Percentiles rank a stretch among this genome's conserved stretches.
Conservation (phyloP, 441 rosid genomes). For the Gossypium aridum region DNA sequence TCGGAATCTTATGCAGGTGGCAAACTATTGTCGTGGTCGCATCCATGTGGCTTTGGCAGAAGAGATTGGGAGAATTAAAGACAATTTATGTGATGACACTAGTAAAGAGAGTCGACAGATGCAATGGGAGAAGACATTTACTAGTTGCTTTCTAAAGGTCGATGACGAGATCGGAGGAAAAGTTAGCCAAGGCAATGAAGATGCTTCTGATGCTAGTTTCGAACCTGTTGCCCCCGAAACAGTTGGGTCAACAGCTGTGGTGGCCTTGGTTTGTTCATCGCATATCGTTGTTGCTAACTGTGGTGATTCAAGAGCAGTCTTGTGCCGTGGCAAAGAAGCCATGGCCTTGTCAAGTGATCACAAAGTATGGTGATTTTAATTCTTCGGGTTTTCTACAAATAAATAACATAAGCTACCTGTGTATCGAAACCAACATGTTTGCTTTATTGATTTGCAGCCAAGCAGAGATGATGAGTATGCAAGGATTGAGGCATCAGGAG, state of each 20-base stretch:
- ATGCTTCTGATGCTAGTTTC: slow-evolving; percentile 22
- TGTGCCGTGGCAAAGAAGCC: slow-evolving; percentile 72
- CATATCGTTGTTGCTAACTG: slow-evolving; percentile 77
- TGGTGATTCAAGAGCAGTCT: slow-evolving; percentile 84
- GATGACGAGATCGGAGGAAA: slow-evolving; percentile 74
- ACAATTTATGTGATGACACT: slow-evolving; percentile 27
- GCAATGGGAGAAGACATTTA: slow-evolving; percentile 71
- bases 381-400: neutral
- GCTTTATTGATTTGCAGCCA: slow-evolving; percentile 39
- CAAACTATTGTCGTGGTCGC: slow-evolving; percentile 67
- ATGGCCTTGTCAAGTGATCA: slow-evolving; percentile 72
- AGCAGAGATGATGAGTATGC: slow-evolving; percentile 76
- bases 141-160: slow-evolving; percentile 60
- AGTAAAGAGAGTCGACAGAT: slow-evolving; percentile 37
- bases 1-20: slow-evolving; percentile 54
- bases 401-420: neutral
- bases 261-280: slow-evolving; percentile 72
- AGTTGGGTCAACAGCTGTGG: slow-evolving; percentile 85
- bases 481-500: slow-evolving; percentile 78
- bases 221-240: slow-evolving; percentile 76
- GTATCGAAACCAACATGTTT: slow-evolving; percentile 5
- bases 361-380: slow-evolving; percentile 37
- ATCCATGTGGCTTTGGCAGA: slow-evolving; percentile 64
- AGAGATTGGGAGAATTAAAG: slow-evolving; percentile 51
- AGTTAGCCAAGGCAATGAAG: slow-evolving; percentile 21